These are phyloP conservation scores for Bjerkandera adusta DNA, from an alignment of 1,284 basidiomycete species.

Conservation along the genomic window DNA sequence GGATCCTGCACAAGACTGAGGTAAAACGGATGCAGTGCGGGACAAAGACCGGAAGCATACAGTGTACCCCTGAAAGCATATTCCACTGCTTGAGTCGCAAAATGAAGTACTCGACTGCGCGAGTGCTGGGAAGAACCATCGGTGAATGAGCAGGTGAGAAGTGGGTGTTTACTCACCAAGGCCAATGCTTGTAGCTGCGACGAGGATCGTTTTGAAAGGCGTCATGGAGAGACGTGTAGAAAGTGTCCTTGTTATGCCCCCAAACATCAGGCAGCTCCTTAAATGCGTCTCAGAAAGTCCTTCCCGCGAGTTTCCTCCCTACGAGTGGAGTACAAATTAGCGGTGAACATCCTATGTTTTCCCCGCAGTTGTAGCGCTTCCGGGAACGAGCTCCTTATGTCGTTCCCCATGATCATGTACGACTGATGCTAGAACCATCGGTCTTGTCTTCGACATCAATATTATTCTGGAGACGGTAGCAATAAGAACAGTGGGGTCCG, in stretches of 20 bases:
- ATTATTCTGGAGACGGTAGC: too few relatives aligned
- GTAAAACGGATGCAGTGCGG: background rate
- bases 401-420: too few relatives aligned
- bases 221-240: too few relatives aligned
- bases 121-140: constrained; percentile 11
- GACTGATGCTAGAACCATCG: too few relatives aligned
- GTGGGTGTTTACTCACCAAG: constrained; percentile 3
- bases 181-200: background rate
- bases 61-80: constrained; percentile 27
- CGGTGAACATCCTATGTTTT: constrained; percentile 1
- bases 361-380: constrained; percentile 1
- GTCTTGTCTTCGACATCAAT: too few relatives aligned
- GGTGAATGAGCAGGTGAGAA: background rate
- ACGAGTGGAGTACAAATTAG: constrained; percentile 1
- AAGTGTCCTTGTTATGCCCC: too few relatives aligned
- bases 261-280: too few relatives aligned
- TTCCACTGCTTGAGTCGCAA: constrained; percentile 27
- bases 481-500: too few relatives aligned
- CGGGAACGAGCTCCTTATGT: too few relatives aligned
- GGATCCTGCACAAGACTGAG: constrained; percentile 20
- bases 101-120: constrained; percentile 25
- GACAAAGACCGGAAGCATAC: constrained; percentile 13
- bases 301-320: too few relatives aligned
- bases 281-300: too few relatives aligned
- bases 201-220: constrained; percentile 2